Conservation (phyloP, 768 basidiomycete genomes). For the Termitomyces sp. region DNA sequence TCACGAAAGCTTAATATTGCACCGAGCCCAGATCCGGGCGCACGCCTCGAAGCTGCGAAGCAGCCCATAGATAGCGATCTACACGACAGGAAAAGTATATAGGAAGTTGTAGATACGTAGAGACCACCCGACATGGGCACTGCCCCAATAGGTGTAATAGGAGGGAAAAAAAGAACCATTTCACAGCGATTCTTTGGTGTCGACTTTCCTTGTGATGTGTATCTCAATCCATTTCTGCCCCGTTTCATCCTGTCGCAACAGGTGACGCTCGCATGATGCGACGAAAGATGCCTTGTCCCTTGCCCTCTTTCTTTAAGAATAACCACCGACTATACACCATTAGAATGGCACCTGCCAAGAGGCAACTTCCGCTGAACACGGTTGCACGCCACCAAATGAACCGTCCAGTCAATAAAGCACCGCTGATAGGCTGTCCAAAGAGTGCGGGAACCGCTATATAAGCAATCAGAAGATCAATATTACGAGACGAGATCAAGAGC, state of each 20-base stretch:
- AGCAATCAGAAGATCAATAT: background rate
- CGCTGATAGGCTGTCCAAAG: conserved; percentile 20
- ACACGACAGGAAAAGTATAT: no score
- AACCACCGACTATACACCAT: conserved; percentile 12
- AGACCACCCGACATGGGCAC: no score
- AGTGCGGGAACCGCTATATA: conserved; percentile 12
- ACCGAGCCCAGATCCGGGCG: no score
- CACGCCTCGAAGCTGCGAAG: no score
- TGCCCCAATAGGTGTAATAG: no score
- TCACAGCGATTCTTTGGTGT: background rate
- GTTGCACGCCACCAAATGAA: conserved; percentile 26
- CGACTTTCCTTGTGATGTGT: background rate
- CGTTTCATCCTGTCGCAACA: no score
- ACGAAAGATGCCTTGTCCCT: background rate
- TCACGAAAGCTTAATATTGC: no score
- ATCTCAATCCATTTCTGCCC: background rate
- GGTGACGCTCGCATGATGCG: background rate
- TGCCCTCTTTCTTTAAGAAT: conserved; percentile 7
- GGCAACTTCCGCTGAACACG: conserved; percentile 14
- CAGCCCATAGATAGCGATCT: no score
- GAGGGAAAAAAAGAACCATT: no score
- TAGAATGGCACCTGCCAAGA: conserved; percentile 8
- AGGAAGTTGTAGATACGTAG: no score
- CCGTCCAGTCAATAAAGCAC: conserved; percentile 17
- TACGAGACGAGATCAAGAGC: background rate